Evolutionary conservation across 148 eudicot genomes (phyloP).

Genomic region (Suaeda aralocaspica): DNA sequence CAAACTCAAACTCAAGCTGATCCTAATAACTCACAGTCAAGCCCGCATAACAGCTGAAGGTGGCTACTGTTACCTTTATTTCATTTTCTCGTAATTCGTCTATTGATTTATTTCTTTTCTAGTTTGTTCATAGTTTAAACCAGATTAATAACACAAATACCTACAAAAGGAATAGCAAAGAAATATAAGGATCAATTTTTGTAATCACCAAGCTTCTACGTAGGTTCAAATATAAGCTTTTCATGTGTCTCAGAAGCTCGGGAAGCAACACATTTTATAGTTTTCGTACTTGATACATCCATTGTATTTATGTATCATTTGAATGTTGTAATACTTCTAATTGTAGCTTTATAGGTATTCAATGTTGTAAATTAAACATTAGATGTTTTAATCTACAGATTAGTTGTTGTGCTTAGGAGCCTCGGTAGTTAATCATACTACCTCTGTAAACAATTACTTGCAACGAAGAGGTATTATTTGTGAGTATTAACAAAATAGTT

Average conservation of each 20-base stretch:
- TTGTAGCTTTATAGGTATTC: neutral
- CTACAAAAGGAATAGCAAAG: too few species aligned
- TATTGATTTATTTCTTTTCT: neutral
- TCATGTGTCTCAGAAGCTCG: neutral
- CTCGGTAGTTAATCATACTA: too few species aligned
- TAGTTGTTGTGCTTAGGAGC: too few species aligned
- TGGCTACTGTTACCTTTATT: neutral
- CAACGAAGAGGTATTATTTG: too few species aligned
- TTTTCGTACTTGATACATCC: too few species aligned
- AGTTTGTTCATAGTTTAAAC: neutral
- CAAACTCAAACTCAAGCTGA: constrained; percentile 11
- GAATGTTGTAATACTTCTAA: neutral
- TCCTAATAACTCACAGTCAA: constrained; percentile 11
- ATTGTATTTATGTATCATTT: too few species aligned
- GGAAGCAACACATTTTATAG: neutral
- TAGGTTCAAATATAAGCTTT: neutral
- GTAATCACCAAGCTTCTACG: neutral
- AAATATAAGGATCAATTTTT: neutral
- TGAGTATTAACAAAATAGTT: too few species aligned
- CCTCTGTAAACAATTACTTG: neutral
- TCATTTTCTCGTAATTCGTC: neutral
- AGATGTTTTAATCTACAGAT: neutral
- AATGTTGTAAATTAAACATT: constrained; percentile 8
- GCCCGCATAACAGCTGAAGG: constrained; percentile 9
- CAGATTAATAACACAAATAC: neutral